A percentile compares a stretch with the other conserved stretches of the same genome.
phyloP scores from a whole-genome alignment of 2,329 filamentous ascomycete species.

The Phialemoniopsis sp. region DNA sequence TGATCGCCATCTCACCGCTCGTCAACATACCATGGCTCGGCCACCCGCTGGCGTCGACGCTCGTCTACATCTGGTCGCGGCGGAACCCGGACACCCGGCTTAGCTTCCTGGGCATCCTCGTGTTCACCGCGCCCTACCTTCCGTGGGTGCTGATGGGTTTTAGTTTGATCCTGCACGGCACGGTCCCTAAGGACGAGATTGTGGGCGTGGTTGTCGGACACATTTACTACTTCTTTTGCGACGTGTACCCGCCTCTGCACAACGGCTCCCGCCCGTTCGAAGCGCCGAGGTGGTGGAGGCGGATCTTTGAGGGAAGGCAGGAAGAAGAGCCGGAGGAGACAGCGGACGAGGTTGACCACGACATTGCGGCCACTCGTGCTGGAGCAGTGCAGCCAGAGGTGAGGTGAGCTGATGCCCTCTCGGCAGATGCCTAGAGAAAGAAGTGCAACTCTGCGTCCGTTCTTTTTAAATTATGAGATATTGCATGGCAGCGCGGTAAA shows the following conservation, averaged over 20 bases:
- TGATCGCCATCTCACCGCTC: constrained; percentile 79
- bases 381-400: constrained; percentile 28
- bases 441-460: background rate
- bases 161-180: constrained; percentile 85
- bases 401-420: constrained; percentile 12
- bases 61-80: constrained; percentile 97
- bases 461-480: constrained; percentile 3
- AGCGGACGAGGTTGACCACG: constrained; percentile 53
- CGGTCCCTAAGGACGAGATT: constrained; percentile 90
- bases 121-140: constrained; percentile 90
- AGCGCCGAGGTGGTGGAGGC: constrained; percentile 84
- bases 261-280: constrained; percentile 81
- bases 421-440: too few relatives aligned
- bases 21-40: constrained; percentile 92
- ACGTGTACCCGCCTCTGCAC: constrained; percentile 91
- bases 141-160: constrained; percentile 96
- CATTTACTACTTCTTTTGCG: constrained; percentile 96
- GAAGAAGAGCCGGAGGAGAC: constrained; percentile 32
- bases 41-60: constrained; percentile 84
- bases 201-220: constrained; percentile 94
- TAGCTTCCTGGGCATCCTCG: constrained; percentile 82
- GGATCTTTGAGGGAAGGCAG: constrained; percentile 67
- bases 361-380: constrained; percentile 55
- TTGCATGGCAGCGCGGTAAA: background rate
- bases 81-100: constrained; percentile 89